Evolutionary conservation across 208 protist genomes (phyloP).

Genomic region (Leishmania lainsoni): DNA sequence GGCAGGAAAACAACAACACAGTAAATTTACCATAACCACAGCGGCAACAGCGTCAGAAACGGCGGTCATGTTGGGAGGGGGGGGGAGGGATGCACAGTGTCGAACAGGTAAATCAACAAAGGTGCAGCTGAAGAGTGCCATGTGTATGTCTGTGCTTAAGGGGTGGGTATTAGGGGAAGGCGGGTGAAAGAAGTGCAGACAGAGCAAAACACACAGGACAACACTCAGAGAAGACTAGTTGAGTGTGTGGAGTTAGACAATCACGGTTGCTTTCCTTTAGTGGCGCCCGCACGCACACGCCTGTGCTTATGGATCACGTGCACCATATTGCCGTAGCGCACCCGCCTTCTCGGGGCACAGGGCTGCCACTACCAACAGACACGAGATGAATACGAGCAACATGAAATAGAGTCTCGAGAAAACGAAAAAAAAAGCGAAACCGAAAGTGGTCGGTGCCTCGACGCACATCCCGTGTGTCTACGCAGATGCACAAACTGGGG

Average conservation of each 20-base stretch:
- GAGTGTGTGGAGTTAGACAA: background rate
- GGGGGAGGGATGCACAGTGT: background rate
- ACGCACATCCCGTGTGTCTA: background rate
- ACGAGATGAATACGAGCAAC: slow-evolving; percentile 1
- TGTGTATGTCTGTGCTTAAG: background rate
- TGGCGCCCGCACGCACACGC: background rate
- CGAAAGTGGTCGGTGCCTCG: background rate
- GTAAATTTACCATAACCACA: background rate
- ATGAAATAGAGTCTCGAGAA: background rate
- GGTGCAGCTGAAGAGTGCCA: background rate
- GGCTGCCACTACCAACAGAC: background rate
- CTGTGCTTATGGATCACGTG: background rate
- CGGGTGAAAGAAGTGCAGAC: background rate
- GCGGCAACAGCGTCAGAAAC: background rate
- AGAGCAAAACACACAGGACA: background rate
- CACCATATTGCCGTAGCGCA: too few relatives aligned
- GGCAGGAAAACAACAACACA: background rate
- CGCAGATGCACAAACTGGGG: background rate
- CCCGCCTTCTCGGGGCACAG: too few relatives aligned
- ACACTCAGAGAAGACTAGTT: background rate
- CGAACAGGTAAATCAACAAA: background rate
- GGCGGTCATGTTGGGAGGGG: background rate
- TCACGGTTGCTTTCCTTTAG: background rate
- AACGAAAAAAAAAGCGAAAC: slow-evolving; percentile 26
- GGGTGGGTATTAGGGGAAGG: background rate